These are phyloP conservation scores for Ramaria rubella DNA, from an alignment of 768 basidiomycete genomes.

Conservation along the genomic window DNA sequence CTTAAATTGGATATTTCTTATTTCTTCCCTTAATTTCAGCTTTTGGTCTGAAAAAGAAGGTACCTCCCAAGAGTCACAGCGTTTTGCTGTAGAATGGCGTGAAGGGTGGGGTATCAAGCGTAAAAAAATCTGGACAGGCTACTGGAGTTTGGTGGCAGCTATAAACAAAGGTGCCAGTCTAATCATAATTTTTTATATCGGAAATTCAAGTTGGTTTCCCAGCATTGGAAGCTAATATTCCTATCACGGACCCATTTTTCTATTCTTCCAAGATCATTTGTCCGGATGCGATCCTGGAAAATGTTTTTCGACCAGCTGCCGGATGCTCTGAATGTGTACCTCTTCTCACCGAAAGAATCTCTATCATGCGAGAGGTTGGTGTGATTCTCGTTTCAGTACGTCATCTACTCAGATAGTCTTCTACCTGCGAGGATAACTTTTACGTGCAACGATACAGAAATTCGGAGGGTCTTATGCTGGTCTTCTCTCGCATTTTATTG, in stretches of 20 bases:
- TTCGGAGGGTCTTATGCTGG: conserved; percentile 67
- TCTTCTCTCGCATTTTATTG: conserved; percentile 57
- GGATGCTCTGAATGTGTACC: conserved; percentile 61
- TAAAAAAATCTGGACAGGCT: conserved; percentile 65
- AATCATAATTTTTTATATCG: background rate
- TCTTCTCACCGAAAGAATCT: conserved; percentile 61
- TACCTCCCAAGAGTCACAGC: conserved; percentile 35
- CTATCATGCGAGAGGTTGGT: conserved; percentile 74
- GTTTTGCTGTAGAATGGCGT: conserved; percentile 78
- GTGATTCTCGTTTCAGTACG: conserved; percentile 61
- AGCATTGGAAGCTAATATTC: conserved; percentile 74
- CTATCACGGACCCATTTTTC: conserved; percentile 72
- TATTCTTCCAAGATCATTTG: conserved; percentile 67
- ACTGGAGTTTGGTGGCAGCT: conserved; percentile 82
- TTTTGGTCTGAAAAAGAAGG: conserved; percentile 75
- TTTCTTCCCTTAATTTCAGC: conserved; percentile 80
- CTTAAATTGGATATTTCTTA: conserved; percentile 84
- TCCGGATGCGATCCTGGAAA: conserved; percentile 60
- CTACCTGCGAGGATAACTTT: background rate
- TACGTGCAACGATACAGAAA: conserved; percentile 31
- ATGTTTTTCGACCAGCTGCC: conserved; percentile 58
- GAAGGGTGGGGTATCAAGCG: conserved; percentile 52
- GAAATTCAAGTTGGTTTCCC: background rate
- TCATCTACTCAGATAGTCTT: background rate
- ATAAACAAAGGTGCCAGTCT: conserved; percentile 61